Evolutionary conservation across 2,329 filamentous ascomycete species (phyloP), one percentile per base, ranked within the genome.

Genomic region (Alternaria sp.): DNA sequence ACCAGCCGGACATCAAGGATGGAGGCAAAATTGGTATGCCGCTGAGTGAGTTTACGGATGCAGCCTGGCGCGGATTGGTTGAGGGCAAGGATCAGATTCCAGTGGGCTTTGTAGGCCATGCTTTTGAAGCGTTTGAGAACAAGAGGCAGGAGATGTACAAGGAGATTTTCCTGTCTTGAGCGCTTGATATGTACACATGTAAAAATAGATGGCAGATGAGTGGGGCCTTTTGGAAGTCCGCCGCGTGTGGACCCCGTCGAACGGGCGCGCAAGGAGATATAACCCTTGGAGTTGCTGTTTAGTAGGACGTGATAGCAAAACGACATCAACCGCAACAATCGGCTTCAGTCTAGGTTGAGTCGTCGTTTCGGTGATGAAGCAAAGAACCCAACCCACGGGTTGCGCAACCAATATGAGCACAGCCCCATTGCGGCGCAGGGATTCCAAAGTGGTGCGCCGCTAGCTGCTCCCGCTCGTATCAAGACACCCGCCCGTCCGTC

Each of bases 21-120:
- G 83, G 82, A 1, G 65, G 79, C 14, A 60, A 74, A n/a, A 78
- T 85, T 23, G 84, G 83, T 1, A 86, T 86, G 80, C 83, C 83
- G 3, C 63, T 86, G 49, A 72, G 79, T 17, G 79, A 85, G 29
- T 86, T 85, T 60, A 81, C 78, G 0, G 76, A 83, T 17, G 80
- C 83, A 57, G 79, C 83, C 2, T 86, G 81, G 75, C 67, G 67
- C 5, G 80, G 78, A 28, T 59, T 86, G 54, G 69, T 73, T 1
- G 70, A 76, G 2, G 82, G 82, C 2, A 78, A 83, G 44, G 83
- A 85, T 49, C 81, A 85, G 69, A 80, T 86, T 55, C 76, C 80
- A 0, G 80, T 86, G 11, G 81, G 83, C 2, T 78, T 77, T 50
- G 76, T 79, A 3, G 76, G 75, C 58, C 68, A 70, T 10, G 66